These are phyloP conservation scores for Debaryomyces coudertii DNA, from an alignment of 1,139 yeast species.

Conservation along the genomic window DNA sequence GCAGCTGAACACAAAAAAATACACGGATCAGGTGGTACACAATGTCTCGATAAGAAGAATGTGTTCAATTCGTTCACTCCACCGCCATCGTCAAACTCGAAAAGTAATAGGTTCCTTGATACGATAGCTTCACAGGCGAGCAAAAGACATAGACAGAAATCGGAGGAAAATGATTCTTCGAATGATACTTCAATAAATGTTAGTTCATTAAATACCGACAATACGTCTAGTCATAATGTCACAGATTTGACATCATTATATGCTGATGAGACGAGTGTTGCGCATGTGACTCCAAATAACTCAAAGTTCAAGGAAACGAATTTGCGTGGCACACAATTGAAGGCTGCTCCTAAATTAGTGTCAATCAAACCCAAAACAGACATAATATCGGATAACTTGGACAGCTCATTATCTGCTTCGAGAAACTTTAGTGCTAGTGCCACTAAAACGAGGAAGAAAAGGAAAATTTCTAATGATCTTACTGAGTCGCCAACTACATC, in stretches of 20 bases:
- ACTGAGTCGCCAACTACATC: conserved; percentile 40
- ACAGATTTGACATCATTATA: conserved; percentile 31
- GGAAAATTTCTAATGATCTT: conserved; percentile 8
- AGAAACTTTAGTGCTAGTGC: background rate
- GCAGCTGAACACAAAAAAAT: background rate
- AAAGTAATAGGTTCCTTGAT: conserved; percentile 25
- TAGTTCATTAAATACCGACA: conserved; percentile 29
- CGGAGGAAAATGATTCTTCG: conserved; percentile 9
- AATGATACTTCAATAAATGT: conserved; percentile 23
- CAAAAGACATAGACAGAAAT: conserved; percentile 8
- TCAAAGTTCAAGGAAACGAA: conserved; percentile 12
- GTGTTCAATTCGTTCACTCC: conserved; percentile 25
- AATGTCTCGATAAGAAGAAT: conserved; percentile 4
- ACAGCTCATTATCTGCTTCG: conserved; percentile 10
- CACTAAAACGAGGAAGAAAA: conserved; percentile 12
- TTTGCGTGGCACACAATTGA: conserved; percentile 8
- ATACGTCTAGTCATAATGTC: background rate
- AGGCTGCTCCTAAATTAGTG: conserved; percentile 14
- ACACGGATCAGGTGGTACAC: background rate
- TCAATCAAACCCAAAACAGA: conserved; percentile 11
- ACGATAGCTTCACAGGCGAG: conserved; percentile 21
- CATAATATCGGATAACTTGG: background rate
- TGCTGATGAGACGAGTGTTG: conserved; percentile 20
- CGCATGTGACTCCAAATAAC: conserved; percentile 41
- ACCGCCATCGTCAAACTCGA: conserved; percentile 21